A percentile compares a stretch with the other conserved stretches of the same genome.
Evolutionary conservation across 2,329 filamentous ascomycete genomes (phyloP).

Genomic region (Cladosporium sp.): DNA sequence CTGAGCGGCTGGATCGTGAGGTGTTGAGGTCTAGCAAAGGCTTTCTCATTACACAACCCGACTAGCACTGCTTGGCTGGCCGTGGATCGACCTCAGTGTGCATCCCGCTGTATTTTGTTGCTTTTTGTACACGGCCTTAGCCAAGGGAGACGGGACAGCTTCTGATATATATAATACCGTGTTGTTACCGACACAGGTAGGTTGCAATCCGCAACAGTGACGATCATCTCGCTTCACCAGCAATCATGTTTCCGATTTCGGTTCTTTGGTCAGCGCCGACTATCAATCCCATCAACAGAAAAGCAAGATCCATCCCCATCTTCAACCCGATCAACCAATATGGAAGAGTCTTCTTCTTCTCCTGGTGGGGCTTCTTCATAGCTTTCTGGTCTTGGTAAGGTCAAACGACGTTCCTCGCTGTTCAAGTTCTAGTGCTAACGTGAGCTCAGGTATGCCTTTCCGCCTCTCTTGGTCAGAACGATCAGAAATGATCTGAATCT

Average conservation of each 20-base stretch:
- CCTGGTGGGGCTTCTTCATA: constrained; percentile 76
- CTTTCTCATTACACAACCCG: not conserved
- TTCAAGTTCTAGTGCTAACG: not conserved
- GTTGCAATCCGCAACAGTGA: not conserved
- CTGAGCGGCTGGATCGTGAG: not conserved
- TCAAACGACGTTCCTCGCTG: not conserved
- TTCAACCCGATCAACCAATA: constrained; percentile 72
- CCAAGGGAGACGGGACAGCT: constrained; percentile 1
- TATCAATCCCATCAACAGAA: constrained; percentile 74
- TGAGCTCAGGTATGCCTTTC: constrained; percentile 69
- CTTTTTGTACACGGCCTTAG: not conserved
- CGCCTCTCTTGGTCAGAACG: constrained; percentile 68
- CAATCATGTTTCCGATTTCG: constrained; percentile 8
- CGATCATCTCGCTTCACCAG: not conserved
- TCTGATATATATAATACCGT: constrained; percentile 1
- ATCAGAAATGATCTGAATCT: constrained; percentile 74
- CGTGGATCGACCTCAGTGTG: not conserved
- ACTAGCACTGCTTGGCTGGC: constrained; percentile 5
- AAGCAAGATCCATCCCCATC: constrained; percentile 71
- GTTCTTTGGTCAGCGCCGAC: constrained; percentile 52
- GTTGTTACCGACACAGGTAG: too few relatives aligned
- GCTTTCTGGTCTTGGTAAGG: constrained; percentile 70
- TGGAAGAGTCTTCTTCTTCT: constrained; percentile 81
- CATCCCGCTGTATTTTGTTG: not conserved
- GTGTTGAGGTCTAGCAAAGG: not conserved